phyloP scores from a whole-genome alignment of 768 basidiomycete species.

The Kwoniella mangroviensis region DNA sequence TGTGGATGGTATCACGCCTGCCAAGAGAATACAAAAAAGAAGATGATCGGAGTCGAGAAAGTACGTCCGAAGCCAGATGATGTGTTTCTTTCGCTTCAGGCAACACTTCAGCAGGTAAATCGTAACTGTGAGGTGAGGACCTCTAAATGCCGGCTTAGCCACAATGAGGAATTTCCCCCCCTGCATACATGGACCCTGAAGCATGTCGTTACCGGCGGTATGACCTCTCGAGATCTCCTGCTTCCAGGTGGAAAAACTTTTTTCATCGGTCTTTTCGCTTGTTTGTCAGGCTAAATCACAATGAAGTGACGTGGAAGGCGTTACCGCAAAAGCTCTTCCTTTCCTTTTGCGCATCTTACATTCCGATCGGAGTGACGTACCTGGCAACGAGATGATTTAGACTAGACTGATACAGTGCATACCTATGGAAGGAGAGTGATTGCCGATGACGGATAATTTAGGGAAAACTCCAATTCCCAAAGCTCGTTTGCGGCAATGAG shows the following conservation, averaged over 20 bases:
- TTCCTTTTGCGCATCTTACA: too few relatives aligned
- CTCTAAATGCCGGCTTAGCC: not conserved
- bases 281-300: slow-evolving; percentile 1
- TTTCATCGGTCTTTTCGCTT: not conserved
- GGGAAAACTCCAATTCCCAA: not conserved
- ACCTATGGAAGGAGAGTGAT: not conserved
- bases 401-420: not conserved
- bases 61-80: too few relatives aligned
- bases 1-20: not conserved
- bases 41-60: too few relatives aligned
- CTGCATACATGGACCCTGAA: not conserved
- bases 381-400: not conserved
- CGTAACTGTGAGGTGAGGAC: not conserved
- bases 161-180: not conserved
- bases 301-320: slow-evolving; percentile 10
- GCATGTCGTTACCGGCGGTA: slow-evolving; percentile 8
- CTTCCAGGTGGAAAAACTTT: not conserved
- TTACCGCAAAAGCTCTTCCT: not conserved
- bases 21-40: not conserved
- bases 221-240: too few relatives aligned
- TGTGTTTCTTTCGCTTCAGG: too few relatives aligned
- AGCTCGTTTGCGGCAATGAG: slow-evolving; percentile 1
- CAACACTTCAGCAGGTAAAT: too few relatives aligned
- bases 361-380: not conserved
- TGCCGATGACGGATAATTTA: slow-evolving; percentile 15